Evolutionary conservation across 2,329 filamentous ascomycete genomes (phyloP).

Genomic region (Rhinocladiella similis): DNA sequence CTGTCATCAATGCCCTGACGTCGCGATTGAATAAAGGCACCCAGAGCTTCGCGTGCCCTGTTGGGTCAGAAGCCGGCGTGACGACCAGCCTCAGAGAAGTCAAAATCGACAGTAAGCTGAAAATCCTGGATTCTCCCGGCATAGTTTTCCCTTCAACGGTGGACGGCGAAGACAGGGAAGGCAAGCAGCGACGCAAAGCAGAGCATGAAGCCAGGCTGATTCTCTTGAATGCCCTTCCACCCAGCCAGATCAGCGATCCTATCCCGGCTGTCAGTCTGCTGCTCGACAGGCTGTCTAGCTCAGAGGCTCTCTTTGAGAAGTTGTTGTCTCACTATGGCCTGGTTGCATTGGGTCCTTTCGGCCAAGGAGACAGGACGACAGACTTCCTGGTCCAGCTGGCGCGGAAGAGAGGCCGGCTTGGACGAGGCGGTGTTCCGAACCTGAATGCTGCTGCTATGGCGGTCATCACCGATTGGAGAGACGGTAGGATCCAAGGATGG

Average conservation of each 20-base stretch:
- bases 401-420: slow-evolving; percentile 83
- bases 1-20: slow-evolving; percentile 90
- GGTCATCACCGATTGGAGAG: slow-evolving; percentile 94
- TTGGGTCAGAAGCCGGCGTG: slow-evolving; percentile 87
- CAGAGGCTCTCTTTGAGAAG: slow-evolving; percentile 72
- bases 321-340: slow-evolving; percentile 82
- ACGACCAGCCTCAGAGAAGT: slow-evolving; percentile 86
- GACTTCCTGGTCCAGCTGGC: slow-evolving; percentile 96
- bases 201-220: slow-evolving; percentile 79
- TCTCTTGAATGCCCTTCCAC: slow-evolving; percentile 86
- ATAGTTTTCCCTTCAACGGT: slow-evolving; percentile 79
- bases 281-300: slow-evolving; percentile 74
- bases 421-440: slow-evolving; percentile 88
- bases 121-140: slow-evolving; percentile 88
- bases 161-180: slow-evolving; percentile 44
- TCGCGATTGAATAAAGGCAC: slow-evolving; percentile 67
- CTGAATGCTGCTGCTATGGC: slow-evolving; percentile 83
- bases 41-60: slow-evolving; percentile 70
- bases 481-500: slow-evolving; percentile 93
- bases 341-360: slow-evolving; percentile 67
- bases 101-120: slow-evolving; percentile 93
- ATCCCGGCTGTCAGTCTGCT: slow-evolving; percentile 82
- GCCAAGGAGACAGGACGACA: slow-evolving; percentile 73
- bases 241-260: slow-evolving; percentile 91
- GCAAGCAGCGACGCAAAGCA: slow-evolving; percentile 62